phyloP scores from a whole-genome alignment of 305 asterid genomes.

The Salvia sclarea region DNA sequence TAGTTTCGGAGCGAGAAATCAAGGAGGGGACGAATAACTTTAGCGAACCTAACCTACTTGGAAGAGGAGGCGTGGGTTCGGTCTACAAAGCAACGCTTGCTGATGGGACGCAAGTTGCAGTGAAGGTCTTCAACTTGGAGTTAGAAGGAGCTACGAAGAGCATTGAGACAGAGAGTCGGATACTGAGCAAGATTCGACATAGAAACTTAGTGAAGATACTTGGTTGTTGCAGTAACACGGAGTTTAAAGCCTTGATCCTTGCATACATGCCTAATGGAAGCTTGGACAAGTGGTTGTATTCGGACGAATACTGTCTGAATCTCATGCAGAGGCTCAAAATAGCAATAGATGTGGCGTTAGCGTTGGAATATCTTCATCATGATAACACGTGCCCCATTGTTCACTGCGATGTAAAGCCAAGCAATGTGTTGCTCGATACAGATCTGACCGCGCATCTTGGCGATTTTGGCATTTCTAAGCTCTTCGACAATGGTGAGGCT shows the following conservation, averaged over 20 bases:
- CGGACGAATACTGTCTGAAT: neutral
- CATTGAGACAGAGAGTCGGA: conserved; percentile 37
- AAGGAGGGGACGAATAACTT: conserved; percentile 29
- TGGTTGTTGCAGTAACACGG: conserved; percentile 36
- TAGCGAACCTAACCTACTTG: conserved; percentile 37
- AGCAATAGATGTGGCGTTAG: conserved; percentile 37
- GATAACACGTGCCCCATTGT: conserved; percentile 23
- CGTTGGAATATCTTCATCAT: conserved; percentile 45
- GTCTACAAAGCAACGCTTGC: conserved; percentile 36
- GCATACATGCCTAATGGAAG: conserved; percentile 36
- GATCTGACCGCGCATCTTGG: conserved; percentile 42
- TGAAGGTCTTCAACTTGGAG: conserved; percentile 40
- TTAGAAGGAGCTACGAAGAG: conserved; percentile 29
- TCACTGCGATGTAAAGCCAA: conserved; percentile 47
- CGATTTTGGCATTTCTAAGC: conserved; percentile 45
- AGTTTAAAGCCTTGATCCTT: conserved; percentile 38
- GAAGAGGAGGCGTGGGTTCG: conserved; percentile 43
- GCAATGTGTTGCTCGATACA: conserved; percentile 38
- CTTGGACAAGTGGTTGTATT: conserved; percentile 40
- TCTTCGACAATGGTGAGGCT: conserved; percentile 26
- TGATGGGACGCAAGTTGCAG: conserved; percentile 41
- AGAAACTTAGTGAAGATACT: conserved; percentile 36
- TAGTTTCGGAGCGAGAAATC: conserved; percentile 36
- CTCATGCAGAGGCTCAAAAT: conserved; percentile 27
- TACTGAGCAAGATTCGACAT: conserved; percentile 39